Evolutionary conservation across 306 rosid genomes (phyloP).

Genomic region (Comarum palustre): DNA sequence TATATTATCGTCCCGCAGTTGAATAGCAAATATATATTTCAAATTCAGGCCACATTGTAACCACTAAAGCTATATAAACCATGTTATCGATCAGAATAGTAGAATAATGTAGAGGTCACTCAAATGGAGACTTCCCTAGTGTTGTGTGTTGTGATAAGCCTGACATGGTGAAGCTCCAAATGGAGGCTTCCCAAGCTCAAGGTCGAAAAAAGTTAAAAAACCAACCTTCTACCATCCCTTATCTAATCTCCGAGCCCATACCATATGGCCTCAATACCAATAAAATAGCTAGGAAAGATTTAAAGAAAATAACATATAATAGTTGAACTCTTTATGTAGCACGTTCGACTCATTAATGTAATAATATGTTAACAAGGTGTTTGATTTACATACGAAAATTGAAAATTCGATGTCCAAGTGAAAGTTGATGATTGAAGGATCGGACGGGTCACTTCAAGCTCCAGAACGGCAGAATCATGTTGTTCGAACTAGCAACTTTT

Average conservation of each 20-base stretch:
- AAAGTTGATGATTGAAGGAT: not conserved
- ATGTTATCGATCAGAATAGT: not conserved
- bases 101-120: not conserved
- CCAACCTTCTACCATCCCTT: not conserved
- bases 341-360: not conserved
- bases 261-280: not conserved
- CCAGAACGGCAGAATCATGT: not conserved
- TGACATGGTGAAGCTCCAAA: conserved; percentile 1
- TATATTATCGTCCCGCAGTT: conserved; percentile 5
- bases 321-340: not conserved
- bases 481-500: not conserved
- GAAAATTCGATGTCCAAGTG: not conserved
- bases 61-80: not conserved
- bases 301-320: not conserved
- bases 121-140: not conserved
- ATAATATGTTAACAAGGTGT: too few relatives aligned
- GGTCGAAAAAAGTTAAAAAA: not conserved
- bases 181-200: not conserved
- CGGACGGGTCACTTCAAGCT: not conserved
- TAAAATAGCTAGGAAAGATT: too few relatives aligned
- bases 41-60: not conserved
- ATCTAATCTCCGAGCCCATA: not conserved
- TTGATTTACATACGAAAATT: too few relatives aligned
- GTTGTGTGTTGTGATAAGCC: conserved; percentile 6
- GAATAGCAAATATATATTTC: not conserved